Base-by-base conservation (phyloP, 345 rosid species). In the Eucalyptus curtisii region DNA sequence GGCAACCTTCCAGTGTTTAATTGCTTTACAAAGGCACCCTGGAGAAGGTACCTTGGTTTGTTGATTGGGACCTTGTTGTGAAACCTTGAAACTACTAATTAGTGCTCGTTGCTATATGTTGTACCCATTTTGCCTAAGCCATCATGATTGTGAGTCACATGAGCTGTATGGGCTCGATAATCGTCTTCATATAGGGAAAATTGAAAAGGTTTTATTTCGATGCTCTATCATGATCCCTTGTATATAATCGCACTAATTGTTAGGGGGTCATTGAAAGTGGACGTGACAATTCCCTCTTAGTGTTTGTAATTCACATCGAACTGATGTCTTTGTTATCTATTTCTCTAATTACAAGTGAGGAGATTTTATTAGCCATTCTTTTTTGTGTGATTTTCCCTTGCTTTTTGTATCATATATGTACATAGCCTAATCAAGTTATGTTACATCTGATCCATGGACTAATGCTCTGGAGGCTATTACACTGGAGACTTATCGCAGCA, bases 21-120 rank as follows among this genome's bases (percentile, higher is more conserved):
- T 91, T 95, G 97, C 93, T 95, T 92, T 89, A 66, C 89, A 93
- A 93, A 94, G 96, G 96, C 97, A 94, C 94, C 93, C 97, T 89
- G 97, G 97, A 94, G 98, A 98, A 98, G 99, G 99, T 98, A 98
- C 92, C 95, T 93, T 97, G 97, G 98, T 94, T 91, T 94, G 96
- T 94, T 93, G 92, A 90, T 91, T 94, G 89, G 98, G 97, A 94
- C 90, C 90, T 89, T 91, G 86, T 93, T 92, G 66, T 88, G 82
- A 37, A 85, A 85, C 91, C 33, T 50, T 57, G 87, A 80, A 86
- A 92, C 89, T 91, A 88, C 87, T 90, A 84, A 30, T 27, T 66
- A 42, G 33, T 49, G 71, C 57, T 76, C 82, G 22, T 25, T 68
- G 59, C 87, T 40, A 49, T 52, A 31, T 61, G n/a, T 47, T 88